phyloP scores from a whole-genome alignment of 495 filamentous ascomycete genomes.

The Penicillium angulare region DNA sequence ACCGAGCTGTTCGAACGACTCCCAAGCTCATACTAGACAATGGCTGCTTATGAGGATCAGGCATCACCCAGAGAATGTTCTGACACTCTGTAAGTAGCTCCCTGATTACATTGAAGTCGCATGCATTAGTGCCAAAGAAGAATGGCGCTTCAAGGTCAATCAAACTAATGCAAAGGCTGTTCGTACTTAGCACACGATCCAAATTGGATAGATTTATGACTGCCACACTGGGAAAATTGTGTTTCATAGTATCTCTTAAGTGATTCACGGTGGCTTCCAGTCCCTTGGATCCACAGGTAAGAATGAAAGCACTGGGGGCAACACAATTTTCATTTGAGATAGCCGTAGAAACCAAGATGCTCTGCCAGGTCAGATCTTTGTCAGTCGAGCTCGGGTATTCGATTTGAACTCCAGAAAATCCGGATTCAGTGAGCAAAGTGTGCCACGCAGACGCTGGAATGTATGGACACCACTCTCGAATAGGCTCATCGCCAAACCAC shows the following conservation, averaged over 20 bases:
- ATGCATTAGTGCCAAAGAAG: not conserved
- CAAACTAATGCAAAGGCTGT: constrained; percentile 13
- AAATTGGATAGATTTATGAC: constrained; percentile 3
- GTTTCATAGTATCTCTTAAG: not conserved
- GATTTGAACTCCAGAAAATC: constrained; percentile 28
- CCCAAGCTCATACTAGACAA: constrained; percentile 19
- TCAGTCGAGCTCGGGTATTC: constrained; percentile 29
- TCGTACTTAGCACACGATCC: not conserved
- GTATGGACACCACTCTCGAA: constrained; percentile 28
- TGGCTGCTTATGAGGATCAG: not conserved
- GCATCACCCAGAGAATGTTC: constrained; percentile 39
- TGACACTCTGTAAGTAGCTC: constrained; percentile 25
- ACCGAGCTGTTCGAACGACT: constrained; percentile 26
- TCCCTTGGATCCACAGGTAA: not conserved
- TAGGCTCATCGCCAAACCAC: constrained; percentile 46
- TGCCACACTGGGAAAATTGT: not conserved
- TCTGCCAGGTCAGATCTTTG: constrained; percentile 24
- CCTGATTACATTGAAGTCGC: constrained; percentile 6
- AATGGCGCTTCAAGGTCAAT: constrained; percentile 15
- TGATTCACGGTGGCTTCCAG: not conserved
- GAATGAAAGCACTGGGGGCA: constrained; percentile 2
- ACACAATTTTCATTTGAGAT: not conserved
- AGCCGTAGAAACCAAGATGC: constrained; percentile 28
- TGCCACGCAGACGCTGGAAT: constrained; percentile 23
- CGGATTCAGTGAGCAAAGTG: constrained; percentile 14